These are phyloP conservation scores for Podospora australis DNA, from an alignment of 495 filamentous ascomycete genomes.

Conservation along the genomic window DNA sequence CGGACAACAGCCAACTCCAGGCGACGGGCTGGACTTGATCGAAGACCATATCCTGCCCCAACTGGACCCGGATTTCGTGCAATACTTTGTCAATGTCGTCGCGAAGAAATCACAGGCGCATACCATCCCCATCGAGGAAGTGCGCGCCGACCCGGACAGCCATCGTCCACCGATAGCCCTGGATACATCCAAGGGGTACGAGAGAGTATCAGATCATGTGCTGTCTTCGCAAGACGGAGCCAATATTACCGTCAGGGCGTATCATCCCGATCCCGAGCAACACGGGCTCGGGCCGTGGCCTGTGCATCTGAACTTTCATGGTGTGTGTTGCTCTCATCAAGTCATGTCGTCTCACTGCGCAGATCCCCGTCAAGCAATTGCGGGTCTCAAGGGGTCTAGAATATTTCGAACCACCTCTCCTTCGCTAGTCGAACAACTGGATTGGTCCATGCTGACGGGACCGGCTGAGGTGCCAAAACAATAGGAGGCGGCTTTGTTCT, in stretches of 20 bases:
- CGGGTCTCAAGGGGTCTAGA: no score
- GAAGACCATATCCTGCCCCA: constrained; percentile 22
- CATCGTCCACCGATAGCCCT: constrained; percentile 32
- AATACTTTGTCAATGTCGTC: constrained; percentile 13
- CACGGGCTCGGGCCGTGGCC: constrained; percentile 37
- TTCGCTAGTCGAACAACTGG: no score
- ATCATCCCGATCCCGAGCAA: constrained; percentile 35
- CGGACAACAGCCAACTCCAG: constrained; percentile 1
- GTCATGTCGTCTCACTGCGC: no score
- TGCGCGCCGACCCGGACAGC: constrained; percentile 31
- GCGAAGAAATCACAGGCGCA: constrained; percentile 18
- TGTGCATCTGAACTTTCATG: constrained; percentile 45
- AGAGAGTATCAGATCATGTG: constrained; percentile 31
- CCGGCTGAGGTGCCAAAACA: no score
- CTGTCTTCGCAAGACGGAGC: constrained; percentile 36
- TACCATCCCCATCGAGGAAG: constrained; percentile 38
- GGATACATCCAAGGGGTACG: constrained; percentile 24
- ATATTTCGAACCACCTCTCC: no score
- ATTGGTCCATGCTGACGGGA: no score
- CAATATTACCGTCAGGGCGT: constrained; percentile 36
- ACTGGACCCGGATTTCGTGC: constrained; percentile 23
- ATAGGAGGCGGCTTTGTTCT: constrained; percentile 45
- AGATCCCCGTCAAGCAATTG: no score
- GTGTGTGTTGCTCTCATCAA: no score
- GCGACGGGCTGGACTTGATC: constrained; percentile 6